Base-by-base conservation (phyloP, 2,329 filamentous ascomycete genomes). In the Claviceps sp. region DNA sequence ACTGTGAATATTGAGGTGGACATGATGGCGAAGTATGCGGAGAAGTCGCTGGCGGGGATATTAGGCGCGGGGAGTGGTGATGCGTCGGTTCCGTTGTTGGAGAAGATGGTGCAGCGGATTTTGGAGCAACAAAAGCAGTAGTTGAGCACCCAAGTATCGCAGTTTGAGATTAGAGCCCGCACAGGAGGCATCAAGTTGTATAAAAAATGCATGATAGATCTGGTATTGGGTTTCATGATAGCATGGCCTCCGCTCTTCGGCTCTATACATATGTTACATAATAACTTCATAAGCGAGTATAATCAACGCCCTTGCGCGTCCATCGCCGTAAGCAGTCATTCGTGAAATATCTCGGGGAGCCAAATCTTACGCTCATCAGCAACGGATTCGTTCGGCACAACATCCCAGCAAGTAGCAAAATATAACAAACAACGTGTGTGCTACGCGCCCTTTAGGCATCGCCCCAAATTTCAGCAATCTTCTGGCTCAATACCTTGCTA, bases 1-100 rank as follows among this genome's bases (percentile, higher is more conserved):
- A 78, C 82, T 48, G 87, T 95, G 55, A 96, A 96, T 63, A 79
- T 96, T 38, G 90, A 96, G 73, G 91, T 95, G 50, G 90, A 96
- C 65, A 88, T 95, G 73, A 77, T 83, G 71, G 80, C 79, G 49
- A 91, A 91, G 71, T 90, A 90, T 61, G 86, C 88, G 2, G 86
- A 90, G 73, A 96, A 96, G 79, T 91, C 86, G 56, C 81, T 96
- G 52, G 77, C 82, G 20, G 88, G 84, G 23, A 64, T 69, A 50
- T 82, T 96, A 54, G 75, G 79, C 50, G 75, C 74, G 4, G 68
- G 72, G 16, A 72, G 73, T 52, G 74, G 75, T 36, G 72, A 71
- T 57, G 60, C 76, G 62, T 68, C 74, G 5, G 72, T 75, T 47
- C 74, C 77, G 2, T 71, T 85, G 38, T 63, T 89, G 56, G 79